Percentiles rank a stretch among this genome's conserved stretches.
Conservation (phyloP, 2,329 filamentous ascomycete species). For the Podosphaera fusca region DNA sequence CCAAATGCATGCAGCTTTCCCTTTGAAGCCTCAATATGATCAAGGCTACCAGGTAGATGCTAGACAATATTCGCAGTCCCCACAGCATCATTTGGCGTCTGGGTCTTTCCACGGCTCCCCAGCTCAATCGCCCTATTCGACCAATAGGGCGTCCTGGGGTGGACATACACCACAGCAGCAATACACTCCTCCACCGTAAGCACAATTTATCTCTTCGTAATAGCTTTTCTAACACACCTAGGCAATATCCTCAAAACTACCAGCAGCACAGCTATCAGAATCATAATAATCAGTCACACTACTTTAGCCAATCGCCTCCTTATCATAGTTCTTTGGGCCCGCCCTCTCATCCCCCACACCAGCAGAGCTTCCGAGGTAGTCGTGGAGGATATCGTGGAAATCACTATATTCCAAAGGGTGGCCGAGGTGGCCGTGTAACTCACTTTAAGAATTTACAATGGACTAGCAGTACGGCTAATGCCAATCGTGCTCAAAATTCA, state of each 20-base stretch:
- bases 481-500: conserved; percentile 19
- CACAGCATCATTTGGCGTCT: conserved; percentile 30
- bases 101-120: conserved; percentile 35
- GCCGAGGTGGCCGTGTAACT: conserved; percentile 24
- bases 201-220: conserved; percentile 5
- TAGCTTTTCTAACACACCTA: conserved; percentile 19
- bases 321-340: conserved; percentile 33
- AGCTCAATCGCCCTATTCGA: conserved; percentile 34
- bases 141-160: conserved; percentile 28
- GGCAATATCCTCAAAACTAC: conserved; percentile 40
- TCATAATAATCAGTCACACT: conserved; percentile 32
- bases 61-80: conserved; percentile 31
- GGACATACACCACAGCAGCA: conserved; percentile 16
- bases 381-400: conserved; percentile 38
- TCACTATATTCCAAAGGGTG: conserved; percentile 25
- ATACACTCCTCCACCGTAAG: conserved; percentile 26
- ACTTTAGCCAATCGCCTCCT: conserved; percentile 24
- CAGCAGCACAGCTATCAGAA: conserved; percentile 31
- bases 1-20: conserved; percentile 17
- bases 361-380: conserved; percentile 18
- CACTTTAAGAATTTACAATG: conserved; percentile 50
- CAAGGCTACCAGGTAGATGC: conserved; percentile 15
- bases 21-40: conserved; percentile 17
- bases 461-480: conserved; percentile 31
- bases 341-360: conserved; percentile 27